phyloP scores from a whole-genome alignment of 805 yeast species.

The Yamadazyma ubonensis region DNA sequence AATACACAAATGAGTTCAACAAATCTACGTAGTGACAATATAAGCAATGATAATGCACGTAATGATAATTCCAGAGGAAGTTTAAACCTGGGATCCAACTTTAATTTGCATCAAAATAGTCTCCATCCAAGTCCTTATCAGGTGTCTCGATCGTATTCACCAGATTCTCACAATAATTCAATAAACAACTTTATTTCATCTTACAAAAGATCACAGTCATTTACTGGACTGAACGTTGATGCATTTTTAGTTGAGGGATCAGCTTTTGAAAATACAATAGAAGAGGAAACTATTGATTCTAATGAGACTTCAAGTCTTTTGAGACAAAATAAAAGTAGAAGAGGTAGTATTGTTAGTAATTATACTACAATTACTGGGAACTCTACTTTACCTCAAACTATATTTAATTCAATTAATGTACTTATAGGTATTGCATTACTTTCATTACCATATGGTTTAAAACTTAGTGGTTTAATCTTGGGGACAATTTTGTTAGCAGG shows the following conservation, averaged over 20 bases:
- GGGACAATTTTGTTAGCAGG: constrained; percentile 44
- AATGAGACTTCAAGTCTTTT: constrained; percentile 18
- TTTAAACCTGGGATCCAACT: too few species aligned
- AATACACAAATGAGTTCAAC: not conserved
- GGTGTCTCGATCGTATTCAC: not conserved
- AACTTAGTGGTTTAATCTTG: constrained; percentile 63
- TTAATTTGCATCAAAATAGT: not conserved
- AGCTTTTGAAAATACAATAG: constrained; percentile 15
- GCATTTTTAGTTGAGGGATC: not conserved
- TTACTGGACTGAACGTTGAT: constrained; percentile 15
- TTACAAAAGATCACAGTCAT: constrained; percentile 37
- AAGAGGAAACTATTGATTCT: constrained; percentile 16
- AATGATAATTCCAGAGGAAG: too few species aligned
- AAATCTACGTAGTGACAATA: not conserved
- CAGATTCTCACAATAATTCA: constrained; percentile 24
- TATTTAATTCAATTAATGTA: constrained; percentile 68
- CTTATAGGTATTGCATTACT: constrained; percentile 74
- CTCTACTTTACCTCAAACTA: constrained; percentile 68
- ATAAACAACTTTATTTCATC: constrained; percentile 41
- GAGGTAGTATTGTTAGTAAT: constrained; percentile 13
- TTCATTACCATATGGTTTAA: constrained; percentile 69
- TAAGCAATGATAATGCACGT: not conserved
- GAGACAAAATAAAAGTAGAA: constrained; percentile 10
- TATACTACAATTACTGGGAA: constrained; percentile 17
- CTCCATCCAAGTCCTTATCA: not conserved